These are phyloP conservation scores for Malus hybrid DNA, from an alignment of 331 rosid species.

Conservation along the genomic window DNA sequence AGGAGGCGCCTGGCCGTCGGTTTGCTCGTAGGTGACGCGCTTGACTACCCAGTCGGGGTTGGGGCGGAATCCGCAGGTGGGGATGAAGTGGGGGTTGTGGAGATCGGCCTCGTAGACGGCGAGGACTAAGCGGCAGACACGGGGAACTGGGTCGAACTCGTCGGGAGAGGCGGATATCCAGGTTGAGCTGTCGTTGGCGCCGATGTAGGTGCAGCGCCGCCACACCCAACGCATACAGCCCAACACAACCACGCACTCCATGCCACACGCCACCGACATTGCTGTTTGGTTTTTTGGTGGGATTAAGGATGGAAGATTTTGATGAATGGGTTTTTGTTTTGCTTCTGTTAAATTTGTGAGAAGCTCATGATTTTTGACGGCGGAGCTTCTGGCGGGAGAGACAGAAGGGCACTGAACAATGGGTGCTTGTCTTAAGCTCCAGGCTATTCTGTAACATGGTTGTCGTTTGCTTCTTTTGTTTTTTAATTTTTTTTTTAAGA, in stretches of 20 bases:
- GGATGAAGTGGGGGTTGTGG: conserved; percentile 17
- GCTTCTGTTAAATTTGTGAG: background rate
- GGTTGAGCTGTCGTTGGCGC: conserved; percentile 69
- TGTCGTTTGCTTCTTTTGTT: background rate
- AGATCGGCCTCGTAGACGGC: conserved; percentile 80
- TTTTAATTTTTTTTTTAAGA: background rate
- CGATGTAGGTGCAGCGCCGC: conserved; percentile 83
- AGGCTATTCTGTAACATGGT: background rate
- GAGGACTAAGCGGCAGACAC: conserved; percentile 63
- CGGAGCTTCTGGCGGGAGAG: background rate
- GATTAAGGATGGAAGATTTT: background rate
- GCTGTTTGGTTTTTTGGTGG: background rate
- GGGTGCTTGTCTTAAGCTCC: conserved; percentile 1
- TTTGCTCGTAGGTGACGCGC: conserved; percentile 47
- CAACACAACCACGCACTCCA: conserved; percentile 56
- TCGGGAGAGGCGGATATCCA: conserved; percentile 58
- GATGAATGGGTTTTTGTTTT: background rate
- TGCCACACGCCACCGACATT: conserved; percentile 73
- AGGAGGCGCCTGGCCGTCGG: conserved; percentile 59
- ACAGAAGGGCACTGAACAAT: background rate
- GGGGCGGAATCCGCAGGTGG: conserved; percentile 40
- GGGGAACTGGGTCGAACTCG: conserved; percentile 65
- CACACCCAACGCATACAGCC: conserved; percentile 87
- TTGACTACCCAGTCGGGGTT: conserved; percentile 55
- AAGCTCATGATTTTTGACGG: background rate